Percentiles rank a stretch among this genome's conserved stretches.
Conservation (phyloP, 2,329 filamentous ascomycete species). For the Arthrobotrys pseudoclavata region DNA sequence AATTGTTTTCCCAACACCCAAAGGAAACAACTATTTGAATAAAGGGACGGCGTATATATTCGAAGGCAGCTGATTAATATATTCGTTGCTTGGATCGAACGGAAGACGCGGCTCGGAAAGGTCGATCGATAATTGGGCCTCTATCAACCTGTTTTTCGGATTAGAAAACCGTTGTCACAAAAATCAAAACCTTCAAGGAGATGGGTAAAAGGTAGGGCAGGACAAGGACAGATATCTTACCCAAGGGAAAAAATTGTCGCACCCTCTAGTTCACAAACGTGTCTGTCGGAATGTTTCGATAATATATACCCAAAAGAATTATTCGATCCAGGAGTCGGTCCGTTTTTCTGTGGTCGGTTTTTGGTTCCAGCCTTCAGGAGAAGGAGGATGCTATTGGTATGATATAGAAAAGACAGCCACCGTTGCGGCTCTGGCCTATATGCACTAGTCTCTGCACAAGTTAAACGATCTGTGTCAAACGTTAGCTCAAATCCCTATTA, state of each 20-base stretch:
- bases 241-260: slow-evolving; percentile 6
- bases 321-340: slow-evolving; percentile 18
- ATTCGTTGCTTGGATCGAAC: slow-evolving; percentile 22
- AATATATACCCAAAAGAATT: slow-evolving; percentile 19
- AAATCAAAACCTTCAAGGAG: neutral
- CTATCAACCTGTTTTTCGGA: neutral
- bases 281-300: neutral
- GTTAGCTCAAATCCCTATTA: slow-evolving; percentile 27
- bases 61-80: neutral
- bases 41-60: neutral
- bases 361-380: slow-evolving; percentile 21
- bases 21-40: neutral
- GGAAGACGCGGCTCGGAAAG: slow-evolving; percentile 19
- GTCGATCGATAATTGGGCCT: slow-evolving; percentile 21
- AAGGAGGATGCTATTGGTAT: slow-evolving; percentile 13
- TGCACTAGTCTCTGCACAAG: slow-evolving; percentile 11
- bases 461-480: neutral
- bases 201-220: neutral
- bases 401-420: slow-evolving; percentile 11
- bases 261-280: slow-evolving; percentile 12
- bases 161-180: slow-evolving; percentile 35
- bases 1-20: slow-evolving; percentile 10
- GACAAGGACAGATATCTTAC: slow-evolving; percentile 4
- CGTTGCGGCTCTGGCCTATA: slow-evolving; percentile 31
- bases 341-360: slow-evolving; percentile 12